Evolutionary conservation across 1,139 yeast genomes (phyloP).

Genomic region (Fermentozyma sake): DNA sequence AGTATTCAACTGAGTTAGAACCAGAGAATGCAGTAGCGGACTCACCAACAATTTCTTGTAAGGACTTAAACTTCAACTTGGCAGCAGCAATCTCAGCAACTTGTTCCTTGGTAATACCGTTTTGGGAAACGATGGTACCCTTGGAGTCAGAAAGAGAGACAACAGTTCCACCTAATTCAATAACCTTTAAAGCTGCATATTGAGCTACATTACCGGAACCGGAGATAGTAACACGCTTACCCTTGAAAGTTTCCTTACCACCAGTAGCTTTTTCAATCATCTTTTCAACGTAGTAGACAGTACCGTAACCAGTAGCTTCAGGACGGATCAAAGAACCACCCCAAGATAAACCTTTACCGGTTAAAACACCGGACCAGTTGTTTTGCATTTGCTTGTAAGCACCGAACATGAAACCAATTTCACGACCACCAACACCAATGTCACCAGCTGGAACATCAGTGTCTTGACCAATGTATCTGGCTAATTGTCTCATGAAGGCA

Average conservation of each 20-base stretch:
- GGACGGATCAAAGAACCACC: conserved; percentile 99
- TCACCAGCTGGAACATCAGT: conserved; percentile 99
- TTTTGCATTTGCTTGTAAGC: conserved; percentile 91
- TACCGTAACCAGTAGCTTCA: conserved; percentile 98
- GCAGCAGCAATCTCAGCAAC: conserved; percentile 72
- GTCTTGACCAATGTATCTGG: conserved; percentile 94
- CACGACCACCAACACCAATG: conserved; percentile 92
- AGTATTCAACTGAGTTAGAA: conserved; percentile 58
- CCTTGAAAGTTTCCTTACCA: conserved; percentile 84
- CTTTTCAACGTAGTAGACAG: conserved; percentile 93
- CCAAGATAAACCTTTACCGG: conserved; percentile 97
- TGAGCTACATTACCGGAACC: conserved; percentile 99
- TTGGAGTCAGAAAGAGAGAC: conserved; percentile 92
- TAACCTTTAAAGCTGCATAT: conserved; percentile 95
- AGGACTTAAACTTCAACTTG: conserved; percentile 75
- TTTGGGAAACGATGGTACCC: conserved; percentile 75
- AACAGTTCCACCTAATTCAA: conserved; percentile 94
- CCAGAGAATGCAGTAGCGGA: conserved; percentile 57
- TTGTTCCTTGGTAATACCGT: conserved; percentile 82
- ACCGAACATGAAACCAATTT: conserved; percentile 91
- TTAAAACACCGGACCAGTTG: conserved; percentile 94
- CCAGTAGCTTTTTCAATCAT: conserved; percentile 91
- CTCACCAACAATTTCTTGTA: conserved; percentile 58
- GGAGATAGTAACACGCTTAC: conserved; percentile 93
- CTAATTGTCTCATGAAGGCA: conserved; percentile 92